phyloP scores from a whole-genome alignment of 345 rosid genomes.

The Excoecaria cochinchinensis region DNA sequence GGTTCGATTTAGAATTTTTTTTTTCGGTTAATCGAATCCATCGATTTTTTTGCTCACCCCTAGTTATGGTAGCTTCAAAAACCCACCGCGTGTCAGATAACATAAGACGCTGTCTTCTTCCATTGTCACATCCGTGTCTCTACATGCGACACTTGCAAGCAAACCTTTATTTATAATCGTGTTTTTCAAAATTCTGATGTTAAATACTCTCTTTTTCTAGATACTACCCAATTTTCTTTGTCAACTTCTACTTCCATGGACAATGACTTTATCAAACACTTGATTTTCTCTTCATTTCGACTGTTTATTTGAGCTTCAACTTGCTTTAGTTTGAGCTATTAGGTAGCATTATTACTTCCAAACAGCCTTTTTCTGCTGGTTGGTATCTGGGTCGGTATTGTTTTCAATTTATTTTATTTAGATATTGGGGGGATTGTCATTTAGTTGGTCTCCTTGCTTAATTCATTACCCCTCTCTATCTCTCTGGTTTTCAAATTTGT shows the following conservation, averaged over 20 bases:
- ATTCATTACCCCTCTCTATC: not conserved
- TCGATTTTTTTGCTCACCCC: too few relatives aligned
- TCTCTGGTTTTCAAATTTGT: not conserved
- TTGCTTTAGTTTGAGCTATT: conserved; percentile 1
- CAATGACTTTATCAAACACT: not conserved
- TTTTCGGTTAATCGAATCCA: too few relatives aligned
- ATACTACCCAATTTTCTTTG: not conserved
- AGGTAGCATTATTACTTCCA: conserved; percentile 15
- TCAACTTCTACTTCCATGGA: not conserved
- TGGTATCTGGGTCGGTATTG: not conserved
- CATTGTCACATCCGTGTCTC: not conserved
- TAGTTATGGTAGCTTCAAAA: conserved; percentile 3
- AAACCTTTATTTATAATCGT: not conserved
- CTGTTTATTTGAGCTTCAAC: not conserved
- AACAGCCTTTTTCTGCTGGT: not conserved
- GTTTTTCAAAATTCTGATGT: not conserved
- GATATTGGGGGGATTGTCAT: not conserved
- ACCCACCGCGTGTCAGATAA: not conserved
- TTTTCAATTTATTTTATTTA: not conserved
- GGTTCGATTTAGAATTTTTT: too few relatives aligned
- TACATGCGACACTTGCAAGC: conserved; percentile 7
- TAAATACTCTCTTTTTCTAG: not conserved
- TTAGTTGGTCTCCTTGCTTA: not conserved
- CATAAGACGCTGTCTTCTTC: not conserved
- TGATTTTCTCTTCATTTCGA: not conserved